Conservation (phyloP, 768 basidiomycete species). For the Phaffia tasmanica region DNA sequence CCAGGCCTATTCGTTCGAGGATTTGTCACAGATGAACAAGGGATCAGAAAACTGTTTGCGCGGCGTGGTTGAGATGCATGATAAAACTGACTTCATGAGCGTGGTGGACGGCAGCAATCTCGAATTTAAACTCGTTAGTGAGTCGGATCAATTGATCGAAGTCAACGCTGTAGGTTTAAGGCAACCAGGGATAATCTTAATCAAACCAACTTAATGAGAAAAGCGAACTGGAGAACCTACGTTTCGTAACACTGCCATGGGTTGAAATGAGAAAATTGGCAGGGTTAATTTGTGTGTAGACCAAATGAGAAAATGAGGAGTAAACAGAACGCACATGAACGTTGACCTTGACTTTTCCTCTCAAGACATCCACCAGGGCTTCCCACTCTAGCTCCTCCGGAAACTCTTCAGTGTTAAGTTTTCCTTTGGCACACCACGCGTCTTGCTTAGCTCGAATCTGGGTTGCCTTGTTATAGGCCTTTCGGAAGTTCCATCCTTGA, state of each 20-base stretch:
- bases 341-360: constrained; percentile 63
- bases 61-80: neutral
- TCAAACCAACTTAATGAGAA: neutral
- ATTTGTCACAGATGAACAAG: neutral
- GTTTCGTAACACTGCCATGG: neutral
- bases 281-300: neutral
- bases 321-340: neutral
- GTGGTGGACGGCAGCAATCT: constrained; percentile 34
- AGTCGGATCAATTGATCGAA: constrained; percentile 45
- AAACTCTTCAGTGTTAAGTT: constrained; percentile 41
- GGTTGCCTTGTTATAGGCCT: constrained; percentile 59
- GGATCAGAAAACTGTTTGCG: neutral
- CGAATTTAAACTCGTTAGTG: constrained; percentile 62
- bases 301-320: neutral
- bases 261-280: neutral
- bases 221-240: neutral
- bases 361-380: constrained; percentile 55
- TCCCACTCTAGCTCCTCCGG: constrained; percentile 53
- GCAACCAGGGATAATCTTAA: neutral
- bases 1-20: constrained; percentile 65
- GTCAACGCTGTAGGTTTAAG: constrained; percentile 7
- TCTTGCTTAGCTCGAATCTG: constrained; percentile 60
- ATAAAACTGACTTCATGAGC: neutral
- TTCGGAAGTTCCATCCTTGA: constrained; percentile 57
- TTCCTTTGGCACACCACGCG: constrained; percentile 49